A percentile compares a stretch with the other conserved stretches of the same genome.
Evolutionary conservation across 257 asterid species (phyloP).

Genomic region (Solanum paucissectum): DNA sequence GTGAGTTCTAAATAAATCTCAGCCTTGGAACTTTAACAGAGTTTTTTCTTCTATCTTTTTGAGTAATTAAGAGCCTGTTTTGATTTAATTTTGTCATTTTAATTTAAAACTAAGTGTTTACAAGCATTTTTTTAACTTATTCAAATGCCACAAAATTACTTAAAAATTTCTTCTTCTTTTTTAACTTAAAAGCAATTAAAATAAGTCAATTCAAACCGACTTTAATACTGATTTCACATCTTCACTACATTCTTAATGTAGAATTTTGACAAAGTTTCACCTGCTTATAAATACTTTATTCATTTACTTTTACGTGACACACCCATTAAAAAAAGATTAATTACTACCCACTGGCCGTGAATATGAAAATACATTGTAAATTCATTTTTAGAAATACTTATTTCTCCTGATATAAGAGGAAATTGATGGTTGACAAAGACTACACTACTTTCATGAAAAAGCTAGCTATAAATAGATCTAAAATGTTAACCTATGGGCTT

Average conservation of each 20-base stretch:
- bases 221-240: not conserved
- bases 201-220: too few species aligned
- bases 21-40: not conserved
- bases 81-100: too few species aligned
- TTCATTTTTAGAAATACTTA: too few species aligned
- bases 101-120: not conserved
- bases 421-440: not conserved
- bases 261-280: not conserved
- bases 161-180: too few species aligned
- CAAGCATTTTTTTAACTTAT: not conserved
- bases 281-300: not conserved
- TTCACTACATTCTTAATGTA: not conserved
- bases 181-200: too few species aligned
- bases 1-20: not conserved
- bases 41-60: not conserved
- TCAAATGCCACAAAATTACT: not conserved
- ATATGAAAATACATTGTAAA: too few species aligned
- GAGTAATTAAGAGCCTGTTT: not conserved
- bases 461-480: not conserved
- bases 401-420: not conserved
- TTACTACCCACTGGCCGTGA: too few species aligned
- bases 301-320: not conserved
- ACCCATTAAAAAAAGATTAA: too few species aligned
- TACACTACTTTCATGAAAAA: not conserved
- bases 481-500: not conserved